Evolutionary conservation across 1,284 basidiomycete species (phyloP).

Genomic region (Amylostereum areolatum): DNA sequence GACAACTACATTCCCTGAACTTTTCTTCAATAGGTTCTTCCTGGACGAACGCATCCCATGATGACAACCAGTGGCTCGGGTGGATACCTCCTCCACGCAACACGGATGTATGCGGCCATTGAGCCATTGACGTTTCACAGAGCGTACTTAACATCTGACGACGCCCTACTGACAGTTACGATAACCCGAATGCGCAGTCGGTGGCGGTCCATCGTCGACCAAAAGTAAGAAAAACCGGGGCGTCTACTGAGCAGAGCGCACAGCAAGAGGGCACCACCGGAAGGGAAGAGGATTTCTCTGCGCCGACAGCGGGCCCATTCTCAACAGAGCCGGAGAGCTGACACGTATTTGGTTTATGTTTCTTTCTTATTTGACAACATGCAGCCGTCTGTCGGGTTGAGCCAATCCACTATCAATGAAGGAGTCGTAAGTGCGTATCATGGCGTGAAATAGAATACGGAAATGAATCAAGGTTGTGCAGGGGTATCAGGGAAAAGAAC

Average conservation of each 20-base stretch:
- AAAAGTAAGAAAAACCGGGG: constrained; percentile 9
- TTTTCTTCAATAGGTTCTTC: constrained; percentile 54
- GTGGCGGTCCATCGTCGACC: constrained; percentile 34
- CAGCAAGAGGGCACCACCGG: too few species aligned
- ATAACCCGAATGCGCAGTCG: constrained; percentile 58
- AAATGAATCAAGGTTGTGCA: neutral
- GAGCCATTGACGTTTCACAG: neutral
- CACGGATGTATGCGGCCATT: constrained; percentile 67
- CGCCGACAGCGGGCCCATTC: too few species aligned
- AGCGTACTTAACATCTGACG: constrained; percentile 1
- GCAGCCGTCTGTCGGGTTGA: too few species aligned
- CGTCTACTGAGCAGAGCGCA: neutral
- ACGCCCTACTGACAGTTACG: constrained; percentile 37
- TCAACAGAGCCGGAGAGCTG: too few species aligned
- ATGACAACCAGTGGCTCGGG: constrained; percentile 91
- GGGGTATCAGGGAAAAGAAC: constrained; percentile 54
- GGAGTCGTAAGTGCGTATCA: constrained; percentile 20
- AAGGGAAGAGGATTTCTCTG: too few species aligned
- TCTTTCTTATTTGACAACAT: too few species aligned
- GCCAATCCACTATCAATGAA: too few species aligned
- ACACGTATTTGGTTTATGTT: too few species aligned
- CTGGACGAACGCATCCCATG: constrained; percentile 92
- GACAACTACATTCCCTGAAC: neutral
- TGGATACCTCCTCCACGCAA: constrained; percentile 82
- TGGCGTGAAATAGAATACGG: too few species aligned